Conservation (phyloP, 148 eudicot species). For the Rhododendron williamsianum region DNA sequence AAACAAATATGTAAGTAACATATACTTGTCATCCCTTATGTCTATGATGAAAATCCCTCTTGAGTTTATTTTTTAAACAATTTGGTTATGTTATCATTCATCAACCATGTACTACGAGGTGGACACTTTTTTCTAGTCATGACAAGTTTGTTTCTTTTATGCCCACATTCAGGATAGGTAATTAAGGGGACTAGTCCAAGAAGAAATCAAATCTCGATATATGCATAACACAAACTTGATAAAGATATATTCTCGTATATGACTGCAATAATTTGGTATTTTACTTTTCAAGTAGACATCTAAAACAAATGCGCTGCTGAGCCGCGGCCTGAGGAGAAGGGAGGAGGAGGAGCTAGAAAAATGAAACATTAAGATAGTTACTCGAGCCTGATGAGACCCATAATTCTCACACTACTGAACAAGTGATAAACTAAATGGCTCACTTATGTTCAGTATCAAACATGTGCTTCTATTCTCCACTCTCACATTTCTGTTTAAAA, state of each 20-base stretch:
- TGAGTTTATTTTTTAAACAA: not conserved
- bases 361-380: not conserved
- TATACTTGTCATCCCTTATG: slow-evolving; percentile 3
- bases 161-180: not conserved
- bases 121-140: not conserved
- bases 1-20: slow-evolving; percentile 77
- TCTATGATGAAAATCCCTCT: not conserved
- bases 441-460: not conserved
- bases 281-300: not conserved
- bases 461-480: not conserved
- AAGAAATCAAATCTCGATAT: not conserved
- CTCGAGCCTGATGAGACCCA: not conserved
- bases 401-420: not conserved
- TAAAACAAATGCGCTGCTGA: not conserved
- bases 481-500: not conserved
- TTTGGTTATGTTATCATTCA: not conserved
- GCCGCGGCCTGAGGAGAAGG: not conserved
- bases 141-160: not conserved
- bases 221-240: not conserved
- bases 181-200: not conserved
- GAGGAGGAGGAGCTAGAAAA: not conserved
- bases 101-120: not conserved
- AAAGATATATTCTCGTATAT: not conserved
- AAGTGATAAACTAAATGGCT: not conserved
- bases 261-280: not conserved